Base-by-base conservation (phyloP, 2,329 filamentous ascomycete genomes). In the Pseudocercospora crystallina region DNA sequence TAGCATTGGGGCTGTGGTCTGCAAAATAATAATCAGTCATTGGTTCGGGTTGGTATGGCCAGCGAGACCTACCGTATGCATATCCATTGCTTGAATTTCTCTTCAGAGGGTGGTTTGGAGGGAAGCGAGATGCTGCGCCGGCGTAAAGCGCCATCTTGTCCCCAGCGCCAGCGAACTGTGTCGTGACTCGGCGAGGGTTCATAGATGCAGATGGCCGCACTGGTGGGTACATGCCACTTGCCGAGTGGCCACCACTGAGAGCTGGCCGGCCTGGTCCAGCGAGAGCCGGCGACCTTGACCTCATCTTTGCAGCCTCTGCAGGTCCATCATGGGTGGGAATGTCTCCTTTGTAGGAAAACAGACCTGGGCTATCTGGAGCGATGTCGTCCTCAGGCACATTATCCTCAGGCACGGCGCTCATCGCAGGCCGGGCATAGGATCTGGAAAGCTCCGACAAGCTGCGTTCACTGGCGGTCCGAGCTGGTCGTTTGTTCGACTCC, bases 301-400 rank as follows among this genome's bases (percentile, higher is more conserved):
- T 32, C 15, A 36, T 42, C 14, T 46, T 47, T 11, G 45, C 37
- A 14, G 43, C 47, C 29, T 31, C 29, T 11, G 35, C 30, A 10
- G 48, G 39, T 8, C 54, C 47, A 31, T 64, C 60, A 2, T 14
- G 34, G 5, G 47, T 43, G 9, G 61, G 61, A 10, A 65, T 62
- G 5, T 57, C 59, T 46, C 62, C 63, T 45, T 61, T 61, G 56
- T 64, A 64, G 8, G 61, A 40, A 46, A 59, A 65, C n/a, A 57
- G 38, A 12, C 46, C 50, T 8, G 53, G 47, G 29, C 44, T 53
- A 2, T 43, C 47, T 14, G 56, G 51, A n/a, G 50, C 31, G 10
- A 35, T 31, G 7, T 53, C 41, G 14, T 58, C 55, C 7, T 51
- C 53, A 3, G 58, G 43, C 26, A 57, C 48, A 14, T 56, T 57